These are phyloP conservation scores for Pythium biforme DNA, from an alignment of 352 stramenopile genomes.

Conservation along the genomic window DNA sequence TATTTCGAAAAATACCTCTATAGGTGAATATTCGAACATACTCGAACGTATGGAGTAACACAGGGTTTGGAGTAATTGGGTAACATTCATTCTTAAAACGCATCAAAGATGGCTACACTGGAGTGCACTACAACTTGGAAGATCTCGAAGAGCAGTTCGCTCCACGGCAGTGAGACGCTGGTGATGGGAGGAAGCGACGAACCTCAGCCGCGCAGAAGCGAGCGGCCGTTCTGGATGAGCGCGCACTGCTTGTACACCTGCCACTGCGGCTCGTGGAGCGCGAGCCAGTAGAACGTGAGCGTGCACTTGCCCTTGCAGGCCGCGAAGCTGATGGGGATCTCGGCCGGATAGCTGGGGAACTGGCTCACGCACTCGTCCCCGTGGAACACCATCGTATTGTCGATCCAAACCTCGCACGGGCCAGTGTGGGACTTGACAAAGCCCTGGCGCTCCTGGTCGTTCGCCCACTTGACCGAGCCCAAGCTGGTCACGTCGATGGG, in stretches of 20 bases:
- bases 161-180: background rate
- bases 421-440: constrained; percentile 38
- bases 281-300: constrained; percentile 43
- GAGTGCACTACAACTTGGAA: background rate
- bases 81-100: background rate
- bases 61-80: background rate
- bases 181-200: background rate
- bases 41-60: background rate
- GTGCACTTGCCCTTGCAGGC: constrained; percentile 34
- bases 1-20: background rate
- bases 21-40: too few relatives aligned
- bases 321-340: constrained; percentile 46
- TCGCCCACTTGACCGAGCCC: constrained; percentile 33
- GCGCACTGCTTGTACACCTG: constrained; percentile 32
- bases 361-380: constrained; percentile 37
- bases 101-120: background rate
- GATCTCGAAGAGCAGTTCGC: background rate
- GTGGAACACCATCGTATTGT: constrained; percentile 23
- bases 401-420: constrained; percentile 28
- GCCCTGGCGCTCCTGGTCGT: constrained; percentile 41
- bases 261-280: constrained; percentile 30
- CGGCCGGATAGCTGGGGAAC: constrained; percentile 35
- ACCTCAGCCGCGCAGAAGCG: background rate
- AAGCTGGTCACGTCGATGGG: constrained; percentile 20
- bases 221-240: constrained; percentile 22